Percentiles rank a stretch among this genome's conserved stretches.
Evolutionary conservation across 176 grass and related monocot species (phyloP).

Genomic region (Rhipidocladum racemiflorum): DNA sequence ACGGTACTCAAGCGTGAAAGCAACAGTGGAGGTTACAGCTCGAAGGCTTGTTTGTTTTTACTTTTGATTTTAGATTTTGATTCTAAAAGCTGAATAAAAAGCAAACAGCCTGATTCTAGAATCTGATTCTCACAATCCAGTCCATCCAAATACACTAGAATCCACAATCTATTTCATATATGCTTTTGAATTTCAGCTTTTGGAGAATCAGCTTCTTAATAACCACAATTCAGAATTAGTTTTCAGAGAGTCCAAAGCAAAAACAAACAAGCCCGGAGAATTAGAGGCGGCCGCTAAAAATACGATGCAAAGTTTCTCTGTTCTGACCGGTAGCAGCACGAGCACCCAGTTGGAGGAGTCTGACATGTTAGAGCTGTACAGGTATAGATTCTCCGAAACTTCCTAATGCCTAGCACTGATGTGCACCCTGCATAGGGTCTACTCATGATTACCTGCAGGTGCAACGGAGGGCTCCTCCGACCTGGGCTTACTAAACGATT

Average conservation of each 20-base stretch:
- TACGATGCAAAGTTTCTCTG: background rate
- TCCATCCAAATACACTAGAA: too few species aligned
- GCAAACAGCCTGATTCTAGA: too few species aligned
- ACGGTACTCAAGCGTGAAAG: background rate
- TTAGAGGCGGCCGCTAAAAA: background rate
- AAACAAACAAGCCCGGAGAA: too few species aligned
- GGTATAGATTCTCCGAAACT: background rate
- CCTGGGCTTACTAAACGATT: slow-evolving; percentile 50
- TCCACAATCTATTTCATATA: too few species aligned
- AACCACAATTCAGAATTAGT: too few species aligned
- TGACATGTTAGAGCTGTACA: slow-evolving; percentile 17
- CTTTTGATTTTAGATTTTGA: too few species aligned
- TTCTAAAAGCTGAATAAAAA: too few species aligned
- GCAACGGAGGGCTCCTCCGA: slow-evolving; percentile 29
- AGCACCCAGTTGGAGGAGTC: background rate
- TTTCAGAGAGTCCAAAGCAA: too few species aligned
- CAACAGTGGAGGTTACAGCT: background rate
- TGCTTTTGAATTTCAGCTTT: too few species aligned
- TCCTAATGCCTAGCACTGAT: background rate
- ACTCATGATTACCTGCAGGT: slow-evolving; percentile 18
- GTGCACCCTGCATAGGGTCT: background rate
- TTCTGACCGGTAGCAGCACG: background rate
- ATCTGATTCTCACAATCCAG: too few species aligned
- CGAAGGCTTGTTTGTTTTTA: too few species aligned
- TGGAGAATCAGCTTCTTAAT: too few species aligned